phyloP scores from a whole-genome alignment of 345 rosid genomes.

The Boechera divaricarpa region DNA sequence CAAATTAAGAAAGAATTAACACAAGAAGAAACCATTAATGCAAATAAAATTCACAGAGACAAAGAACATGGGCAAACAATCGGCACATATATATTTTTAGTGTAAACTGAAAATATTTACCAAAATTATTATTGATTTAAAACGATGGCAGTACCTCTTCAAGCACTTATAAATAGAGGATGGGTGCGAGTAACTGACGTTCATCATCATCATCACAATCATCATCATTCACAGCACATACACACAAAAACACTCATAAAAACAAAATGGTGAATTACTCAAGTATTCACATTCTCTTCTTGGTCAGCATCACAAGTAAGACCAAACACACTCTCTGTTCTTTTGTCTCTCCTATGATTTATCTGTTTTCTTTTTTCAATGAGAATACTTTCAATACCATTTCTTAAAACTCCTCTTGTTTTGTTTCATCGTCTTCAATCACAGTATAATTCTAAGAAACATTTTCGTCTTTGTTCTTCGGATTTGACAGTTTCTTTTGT shows the following conservation, averaged over 20 bases:
- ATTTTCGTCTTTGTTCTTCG: background rate
- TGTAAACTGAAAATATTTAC: background rate
- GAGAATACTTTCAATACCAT: background rate
- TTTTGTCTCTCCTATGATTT: background rate
- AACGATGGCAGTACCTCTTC: background rate
- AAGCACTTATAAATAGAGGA: slow-evolving; percentile 32
- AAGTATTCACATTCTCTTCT: slow-evolving; percentile 4
- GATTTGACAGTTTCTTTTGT: background rate
- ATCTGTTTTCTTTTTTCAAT: too few relatives aligned
- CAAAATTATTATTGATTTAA: background rate
- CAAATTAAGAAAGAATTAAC: background rate
- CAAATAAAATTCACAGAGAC: slow-evolving; percentile 10
- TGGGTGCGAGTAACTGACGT: slow-evolving; percentile 10
- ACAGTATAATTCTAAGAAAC: background rate
- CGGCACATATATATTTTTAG: background rate
- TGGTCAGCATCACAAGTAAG: slow-evolving; percentile 37
- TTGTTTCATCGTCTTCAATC: background rate
- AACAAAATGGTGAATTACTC: slow-evolving; percentile 24
- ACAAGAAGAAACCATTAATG: background rate
- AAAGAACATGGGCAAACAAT: slow-evolving; percentile 32
- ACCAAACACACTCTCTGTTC: slow-evolving; percentile 12
- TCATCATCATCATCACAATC: slow-evolving; percentile 5
- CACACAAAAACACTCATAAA: background rate
- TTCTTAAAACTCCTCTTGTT: background rate
- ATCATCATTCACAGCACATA: background rate